phyloP scores from a whole-genome alignment of 306 rosid genomes.

The Prunus kanzakura region DNA sequence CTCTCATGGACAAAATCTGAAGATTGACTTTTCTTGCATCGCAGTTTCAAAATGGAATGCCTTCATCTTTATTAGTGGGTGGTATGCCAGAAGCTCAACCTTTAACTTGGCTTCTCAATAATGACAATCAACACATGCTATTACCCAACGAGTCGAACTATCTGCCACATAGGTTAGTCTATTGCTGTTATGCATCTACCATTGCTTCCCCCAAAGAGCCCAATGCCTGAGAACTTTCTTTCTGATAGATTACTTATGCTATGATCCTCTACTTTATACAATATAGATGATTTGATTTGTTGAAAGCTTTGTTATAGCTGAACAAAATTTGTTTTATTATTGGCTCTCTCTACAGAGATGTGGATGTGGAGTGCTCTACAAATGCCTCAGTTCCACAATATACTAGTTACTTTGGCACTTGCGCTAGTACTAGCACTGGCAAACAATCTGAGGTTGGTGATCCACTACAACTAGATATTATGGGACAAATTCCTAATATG shows the following conservation, averaged over 20 bases:
- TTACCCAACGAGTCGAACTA: slow-evolving; percentile 45
- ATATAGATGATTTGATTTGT: too few relatives aligned
- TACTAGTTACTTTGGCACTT: slow-evolving; percentile 38
- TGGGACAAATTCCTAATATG: slow-evolving; percentile 33
- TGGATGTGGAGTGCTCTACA: slow-evolving; percentile 39
- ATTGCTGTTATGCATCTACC: slow-evolving; percentile 3
- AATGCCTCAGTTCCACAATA: slow-evolving; percentile 48
- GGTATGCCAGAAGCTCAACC: slow-evolving; percentile 64
- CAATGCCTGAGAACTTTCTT: not conserved
- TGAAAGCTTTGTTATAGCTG: not conserved
- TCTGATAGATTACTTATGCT: not conserved
- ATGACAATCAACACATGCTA: slow-evolving; percentile 46
- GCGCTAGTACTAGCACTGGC: slow-evolving; percentile 7
- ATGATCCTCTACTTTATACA: not conserved
- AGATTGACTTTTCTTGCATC: slow-evolving; percentile 22
- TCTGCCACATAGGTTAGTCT: slow-evolving; percentile 52
- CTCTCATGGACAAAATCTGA: not conserved
- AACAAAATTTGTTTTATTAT: not conserved
- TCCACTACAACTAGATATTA: slow-evolving; percentile 40
- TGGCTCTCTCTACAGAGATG: slow-evolving; percentile 34
- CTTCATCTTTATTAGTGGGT: slow-evolving; percentile 48
- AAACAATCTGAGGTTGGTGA: slow-evolving; percentile 47
- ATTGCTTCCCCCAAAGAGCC: not conserved
- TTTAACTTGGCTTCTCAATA: slow-evolving; percentile 55
- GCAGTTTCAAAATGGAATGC: slow-evolving; percentile 57